Evolutionary conservation across 331 rosid genomes (phyloP).

Genomic region (Quercus tomentella): DNA sequence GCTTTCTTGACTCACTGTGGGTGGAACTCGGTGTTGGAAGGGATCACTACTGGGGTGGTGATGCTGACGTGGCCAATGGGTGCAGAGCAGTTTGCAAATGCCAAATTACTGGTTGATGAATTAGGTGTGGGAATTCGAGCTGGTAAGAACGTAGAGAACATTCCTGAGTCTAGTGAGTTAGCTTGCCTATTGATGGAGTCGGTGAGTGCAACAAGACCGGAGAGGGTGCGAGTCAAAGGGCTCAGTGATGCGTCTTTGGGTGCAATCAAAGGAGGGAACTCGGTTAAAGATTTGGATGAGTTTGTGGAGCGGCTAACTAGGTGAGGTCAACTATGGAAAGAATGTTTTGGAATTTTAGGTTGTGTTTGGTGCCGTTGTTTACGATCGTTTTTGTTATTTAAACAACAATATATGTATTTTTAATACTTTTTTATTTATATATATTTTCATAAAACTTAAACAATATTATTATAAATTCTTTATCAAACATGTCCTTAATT

Average conservation of each 20-base stretch:
- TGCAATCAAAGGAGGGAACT: conserved; percentile 38
- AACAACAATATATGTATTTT: too few relatives aligned
- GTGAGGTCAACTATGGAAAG: too few relatives aligned
- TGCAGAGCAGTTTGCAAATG: conserved; percentile 37
- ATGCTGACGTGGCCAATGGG: conserved; percentile 61
- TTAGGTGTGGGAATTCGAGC: conserved; percentile 27
- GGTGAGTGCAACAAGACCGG: conserved; percentile 1
- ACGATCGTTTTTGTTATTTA: too few relatives aligned
- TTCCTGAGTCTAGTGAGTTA: conserved; percentile 19
- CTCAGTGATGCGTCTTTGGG: conserved; percentile 13
- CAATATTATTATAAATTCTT: too few relatives aligned
- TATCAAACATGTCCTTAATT: rapidly evolving
- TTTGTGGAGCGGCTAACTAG: conserved; percentile 12
- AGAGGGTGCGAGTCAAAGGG: conserved; percentile 21
- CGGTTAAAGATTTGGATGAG: conserved; percentile 30
- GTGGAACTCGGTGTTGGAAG: conserved; percentile 52
- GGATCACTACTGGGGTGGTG: conserved; percentile 28
- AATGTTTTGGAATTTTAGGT: too few relatives aligned
- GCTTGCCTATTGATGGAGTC: conserved; percentile 12
- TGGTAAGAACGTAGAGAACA: conserved; percentile 21
- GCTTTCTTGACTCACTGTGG: conserved; percentile 53
- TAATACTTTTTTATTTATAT: too few relatives aligned
- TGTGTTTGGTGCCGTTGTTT: too few relatives aligned
- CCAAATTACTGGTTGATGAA: conserved; percentile 33
- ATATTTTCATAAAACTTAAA: too few relatives aligned